Conservation (phyloP, 169 alveolate species). For the Eimeria necatrix region DNA sequence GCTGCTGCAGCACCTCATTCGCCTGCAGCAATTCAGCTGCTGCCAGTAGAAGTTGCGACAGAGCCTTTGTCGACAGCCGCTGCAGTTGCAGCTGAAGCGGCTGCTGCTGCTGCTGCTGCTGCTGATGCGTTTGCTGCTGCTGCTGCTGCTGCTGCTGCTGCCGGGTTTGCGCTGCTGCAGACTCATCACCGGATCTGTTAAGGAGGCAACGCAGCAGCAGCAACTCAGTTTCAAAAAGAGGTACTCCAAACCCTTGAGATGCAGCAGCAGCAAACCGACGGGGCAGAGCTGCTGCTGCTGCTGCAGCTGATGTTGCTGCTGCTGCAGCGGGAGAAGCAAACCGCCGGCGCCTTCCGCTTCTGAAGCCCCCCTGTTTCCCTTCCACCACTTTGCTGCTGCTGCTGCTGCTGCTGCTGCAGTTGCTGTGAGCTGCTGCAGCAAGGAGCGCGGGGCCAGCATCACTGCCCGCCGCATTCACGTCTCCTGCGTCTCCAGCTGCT, state of each 20-base stretch:
- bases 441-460: not conserved
- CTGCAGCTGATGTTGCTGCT: slow-evolving; percentile 11
- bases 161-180: not conserved
- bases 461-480: too few species aligned
- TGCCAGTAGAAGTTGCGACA: slow-evolving; percentile 14
- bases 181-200: not conserved
- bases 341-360: not conserved
- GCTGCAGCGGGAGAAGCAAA: not conserved
- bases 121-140: slow-evolving; percentile 18
- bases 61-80: not conserved
- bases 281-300: not conserved
- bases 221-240: not conserved
- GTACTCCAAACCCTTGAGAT: not conserved
- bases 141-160: slow-evolving; percentile 11
- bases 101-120: slow-evolving; percentile 43
- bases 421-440: slow-evolving; percentile 16
- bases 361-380: not conserved
- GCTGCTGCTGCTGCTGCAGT: slow-evolving; percentile 52
- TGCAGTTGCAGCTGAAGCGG: slow-evolving; percentile 44
- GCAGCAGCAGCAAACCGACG: not conserved
- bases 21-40: slow-evolving; percentile 40
- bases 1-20: not conserved
- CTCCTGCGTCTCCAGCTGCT: too few species aligned
- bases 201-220: slow-evolving; percentile 55
- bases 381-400: not conserved